Base-by-base conservation (phyloP, 192 early-diverging fungal species). In the Dissophora ornata region DNA sequence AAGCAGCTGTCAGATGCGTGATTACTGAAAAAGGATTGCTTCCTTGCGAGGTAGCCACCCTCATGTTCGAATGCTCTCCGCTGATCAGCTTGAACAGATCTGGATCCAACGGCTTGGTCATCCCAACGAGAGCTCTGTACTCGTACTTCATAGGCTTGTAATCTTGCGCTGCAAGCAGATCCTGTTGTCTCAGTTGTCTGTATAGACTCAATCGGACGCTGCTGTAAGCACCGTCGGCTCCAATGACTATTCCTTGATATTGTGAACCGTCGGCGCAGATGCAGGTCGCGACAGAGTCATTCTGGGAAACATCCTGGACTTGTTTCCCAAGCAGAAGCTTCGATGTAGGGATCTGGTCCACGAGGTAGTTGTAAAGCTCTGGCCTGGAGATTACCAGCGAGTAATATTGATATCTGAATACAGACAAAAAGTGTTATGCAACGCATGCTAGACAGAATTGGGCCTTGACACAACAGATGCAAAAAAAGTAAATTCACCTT, bases 151-250 rank as follows among this genome's bases (percentile, higher is more conserved):
- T 50, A n/a, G 69, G 60, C 24, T 30, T 21, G n/a, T 33, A 19
- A 48, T 61, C 68, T 13, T 36, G 30, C 2, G 45, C 21, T 11
- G 61, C 8, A 3, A 63, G 40, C 18, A 26, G 19, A 12, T 24
- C 28, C 19, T 13, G 16, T 3, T 57, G 22, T 21, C 24, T 63
- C 42, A 71, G 30, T 8, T 71, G 60, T 24, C 47, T 52, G 36
- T 71, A 63, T 1, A 71, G 45, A 30, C 34, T 57, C 21, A 62
- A 36, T 22, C 69, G 38, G 11, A 71, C 61, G 1, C 15, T 71
- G 54, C 69, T 71, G 34, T 71, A 71, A 0, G 69, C 61, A 1
- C 69, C 69, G 28, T 71, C 69, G 1, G 69, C 59, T 2, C 69
- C 69, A 41, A 71, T 32, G 55, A 71, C 55, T 44, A 62, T 63